Evolutionary conservation across 2,329 filamentous ascomycete species (phyloP), one percentile per base, ranked within the genome.

Genomic region (Apiospora malaysiana): DNA sequence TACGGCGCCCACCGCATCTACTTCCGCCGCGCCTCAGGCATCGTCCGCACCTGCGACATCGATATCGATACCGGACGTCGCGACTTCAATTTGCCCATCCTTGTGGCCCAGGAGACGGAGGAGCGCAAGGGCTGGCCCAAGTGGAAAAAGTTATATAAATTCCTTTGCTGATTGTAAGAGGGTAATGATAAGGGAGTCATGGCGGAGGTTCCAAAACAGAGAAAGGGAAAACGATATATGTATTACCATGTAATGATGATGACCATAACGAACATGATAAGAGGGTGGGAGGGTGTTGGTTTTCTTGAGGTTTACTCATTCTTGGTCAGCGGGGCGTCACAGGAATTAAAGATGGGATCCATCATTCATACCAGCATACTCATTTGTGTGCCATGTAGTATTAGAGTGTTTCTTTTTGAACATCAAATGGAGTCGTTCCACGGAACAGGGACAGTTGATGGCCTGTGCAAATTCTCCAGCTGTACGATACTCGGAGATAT

Each of bases 21-120:
- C 81, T 93, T 89, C 79, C 86, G 86, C 70, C 86, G 94, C 1
- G 83, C 85, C 1, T 83, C 85, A 1, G 51, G 51, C 18, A 85
- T 94, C 71, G 86, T 97, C 59, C 85, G 87, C 23, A 82, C 88
- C 45, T 85, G 87, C 68, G 92, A 97, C 73, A 97, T 98, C 91
- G 95, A 98, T 81, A 83, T 98, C 73, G 89, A 92, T 72, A 97
- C 94, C 0, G 95, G 95, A 2, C 90, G 94, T 40, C 87, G 95
- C 37, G 94, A 97, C 78, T 88, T 98, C 71, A 95, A 97, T 79
- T 83, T 98, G 63, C 89, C 91, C 40, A 89, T 93, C 72, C 83
- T 98, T 68, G 85, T 97, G 68, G 91, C 91, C 56, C 92, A 97
- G 80, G 95, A 98, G 84, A 83, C 86, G 49, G 91, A 92, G 69